These are phyloP conservation scores for Epichloe sp. DNA, from an alignment of 2,329 filamentous ascomycete genomes.

Conservation along the genomic window DNA sequence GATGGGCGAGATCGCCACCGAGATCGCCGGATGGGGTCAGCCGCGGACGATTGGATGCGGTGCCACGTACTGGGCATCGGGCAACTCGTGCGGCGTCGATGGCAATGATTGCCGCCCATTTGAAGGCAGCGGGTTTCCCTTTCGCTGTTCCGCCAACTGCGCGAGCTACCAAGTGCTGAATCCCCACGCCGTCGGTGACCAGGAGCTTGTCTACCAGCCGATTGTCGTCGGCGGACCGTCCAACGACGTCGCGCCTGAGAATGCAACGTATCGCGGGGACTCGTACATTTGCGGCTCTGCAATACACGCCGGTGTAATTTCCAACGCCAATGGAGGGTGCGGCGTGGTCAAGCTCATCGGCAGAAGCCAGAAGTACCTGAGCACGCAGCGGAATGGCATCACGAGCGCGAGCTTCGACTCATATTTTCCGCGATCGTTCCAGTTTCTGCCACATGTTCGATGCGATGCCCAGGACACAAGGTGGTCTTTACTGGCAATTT, in stretches of 20 bases:
- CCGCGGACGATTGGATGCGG: slow-evolving; percentile 55
- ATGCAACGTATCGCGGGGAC: slow-evolving; percentile 68
- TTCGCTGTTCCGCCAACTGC: slow-evolving; percentile 64
- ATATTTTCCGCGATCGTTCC: slow-evolving; percentile 78
- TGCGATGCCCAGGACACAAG: slow-evolving; percentile 64
- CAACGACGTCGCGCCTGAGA: slow-evolving; percentile 22
- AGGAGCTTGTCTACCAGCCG: slow-evolving; percentile 49
- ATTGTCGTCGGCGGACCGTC: slow-evolving; percentile 57
- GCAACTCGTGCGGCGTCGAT: slow-evolving; percentile 61
- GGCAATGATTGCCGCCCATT: slow-evolving; percentile 67
- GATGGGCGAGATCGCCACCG: slow-evolving; percentile 42
- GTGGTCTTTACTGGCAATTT: slow-evolving; percentile 75
- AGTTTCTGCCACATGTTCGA: slow-evolving; percentile 53
- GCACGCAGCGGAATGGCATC: slow-evolving; percentile 60
- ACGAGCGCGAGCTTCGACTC: slow-evolving; percentile 68
- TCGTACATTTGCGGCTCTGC: slow-evolving; percentile 79
- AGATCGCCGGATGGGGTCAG: slow-evolving; percentile 54
- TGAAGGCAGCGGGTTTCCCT: slow-evolving; percentile 53
- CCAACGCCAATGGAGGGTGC: slow-evolving; percentile 61
- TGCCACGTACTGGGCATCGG: slow-evolving; percentile 55
- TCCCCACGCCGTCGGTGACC: slow-evolving; percentile 60
- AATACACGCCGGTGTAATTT: slow-evolving; percentile 70
- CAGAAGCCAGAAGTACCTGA: slow-evolving; percentile 47
- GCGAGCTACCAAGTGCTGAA: slow-evolving; percentile 52
- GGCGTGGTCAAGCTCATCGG: slow-evolving; percentile 68